Evolutionary conservation across 768 basidiomycete species (phyloP).

Genomic region (Mycena galericulata): DNA sequence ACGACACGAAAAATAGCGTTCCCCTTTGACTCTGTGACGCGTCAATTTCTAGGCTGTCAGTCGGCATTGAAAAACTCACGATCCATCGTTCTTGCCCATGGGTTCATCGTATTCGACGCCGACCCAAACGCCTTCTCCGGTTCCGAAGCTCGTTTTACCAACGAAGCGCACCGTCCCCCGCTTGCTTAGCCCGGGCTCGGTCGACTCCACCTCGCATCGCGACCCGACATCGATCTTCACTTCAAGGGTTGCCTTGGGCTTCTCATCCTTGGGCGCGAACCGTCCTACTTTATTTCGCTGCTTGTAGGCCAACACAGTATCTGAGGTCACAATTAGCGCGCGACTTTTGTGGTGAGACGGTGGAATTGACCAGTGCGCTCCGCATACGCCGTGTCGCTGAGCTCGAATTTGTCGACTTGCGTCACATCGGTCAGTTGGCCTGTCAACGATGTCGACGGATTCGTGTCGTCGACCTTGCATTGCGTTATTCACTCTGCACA

Average conservation of each 20-base stretch:
- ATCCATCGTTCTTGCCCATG: constrained; percentile 94
- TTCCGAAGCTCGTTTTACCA: constrained; percentile 82
- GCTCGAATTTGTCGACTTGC: constrained; percentile 93
- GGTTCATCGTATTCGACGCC: constrained; percentile 97
- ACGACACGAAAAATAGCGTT: constrained; percentile 85
- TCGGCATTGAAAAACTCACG: constrained; percentile 64
- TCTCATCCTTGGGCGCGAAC: constrained; percentile 71
- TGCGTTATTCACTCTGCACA: constrained; percentile 13
- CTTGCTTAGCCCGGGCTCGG: constrained; percentile 76
- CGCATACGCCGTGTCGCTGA: constrained; percentile 86
- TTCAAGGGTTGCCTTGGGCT: constrained; percentile 38
- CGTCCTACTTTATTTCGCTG: constrained; percentile 89
- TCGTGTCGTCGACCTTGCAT: constrained; percentile 74
- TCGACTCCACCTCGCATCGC: constrained; percentile 85
- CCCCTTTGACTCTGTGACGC: constrained; percentile 77
- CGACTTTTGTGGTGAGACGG: not conserved
- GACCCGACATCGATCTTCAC: constrained; percentile 74
- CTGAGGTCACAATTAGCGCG: constrained; percentile 52
- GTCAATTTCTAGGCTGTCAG: constrained; percentile 8
- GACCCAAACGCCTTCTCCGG: constrained; percentile 79
- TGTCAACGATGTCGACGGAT: constrained; percentile 80
- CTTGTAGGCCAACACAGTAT: constrained; percentile 91
- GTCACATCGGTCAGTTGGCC: constrained; percentile 89
- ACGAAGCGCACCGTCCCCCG: constrained; percentile 90
- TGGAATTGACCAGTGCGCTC: constrained; percentile 72